A percentile compares a stretch with the other conserved stretches of the same genome.
These are phyloP conservation scores for Lepidopterella palustris DNA, from an alignment of 495 filamentous ascomycete species.

Conservation along the genomic window DNA sequence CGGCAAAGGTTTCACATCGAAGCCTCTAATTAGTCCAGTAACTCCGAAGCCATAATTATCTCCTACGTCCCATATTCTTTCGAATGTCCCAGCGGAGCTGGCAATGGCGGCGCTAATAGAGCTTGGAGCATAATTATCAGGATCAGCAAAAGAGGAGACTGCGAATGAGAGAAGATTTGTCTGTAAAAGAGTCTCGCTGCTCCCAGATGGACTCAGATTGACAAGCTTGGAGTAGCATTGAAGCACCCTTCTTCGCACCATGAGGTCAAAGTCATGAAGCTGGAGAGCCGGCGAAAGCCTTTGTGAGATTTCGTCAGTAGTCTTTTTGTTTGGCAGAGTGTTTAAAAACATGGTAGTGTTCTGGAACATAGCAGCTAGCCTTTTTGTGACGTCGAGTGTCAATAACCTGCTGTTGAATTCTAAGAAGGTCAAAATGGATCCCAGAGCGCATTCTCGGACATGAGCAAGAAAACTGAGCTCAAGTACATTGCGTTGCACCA, in stretches of 20 bases:
- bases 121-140: slow-evolving; percentile 75
- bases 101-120: slow-evolving; percentile 90
- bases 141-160: slow-evolving; percentile 86
- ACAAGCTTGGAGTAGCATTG: slow-evolving; percentile 93
- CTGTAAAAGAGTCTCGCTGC: slow-evolving; percentile 77
- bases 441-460: slow-evolving; percentile 89
- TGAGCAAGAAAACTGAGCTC: slow-evolving; percentile 92
- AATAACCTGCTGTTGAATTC: slow-evolving; percentile 89
- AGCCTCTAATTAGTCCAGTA: slow-evolving; percentile 73
- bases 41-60: slow-evolving; percentile 95
- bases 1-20: slow-evolving; percentile 62
- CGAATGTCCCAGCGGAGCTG: slow-evolving; percentile 81
- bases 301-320: slow-evolving; percentile 79
- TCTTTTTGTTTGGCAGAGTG: slow-evolving; percentile 73
- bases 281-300: slow-evolving; percentile 81
- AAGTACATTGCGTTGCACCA: slow-evolving; percentile 67
- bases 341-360: slow-evolving; percentile 85
- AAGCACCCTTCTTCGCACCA: slow-evolving; percentile 87
- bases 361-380: slow-evolving; percentile 90
- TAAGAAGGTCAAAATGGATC: slow-evolving; percentile 85
- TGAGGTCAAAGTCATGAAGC: slow-evolving; percentile 82
- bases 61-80: slow-evolving; percentile 87
- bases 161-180: slow-evolving; percentile 91
- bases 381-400: slow-evolving; percentile 89
- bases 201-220: slow-evolving; percentile 71